Conservation (phyloP, 257 asterid genomes). For the Primulina eburnea region DNA sequence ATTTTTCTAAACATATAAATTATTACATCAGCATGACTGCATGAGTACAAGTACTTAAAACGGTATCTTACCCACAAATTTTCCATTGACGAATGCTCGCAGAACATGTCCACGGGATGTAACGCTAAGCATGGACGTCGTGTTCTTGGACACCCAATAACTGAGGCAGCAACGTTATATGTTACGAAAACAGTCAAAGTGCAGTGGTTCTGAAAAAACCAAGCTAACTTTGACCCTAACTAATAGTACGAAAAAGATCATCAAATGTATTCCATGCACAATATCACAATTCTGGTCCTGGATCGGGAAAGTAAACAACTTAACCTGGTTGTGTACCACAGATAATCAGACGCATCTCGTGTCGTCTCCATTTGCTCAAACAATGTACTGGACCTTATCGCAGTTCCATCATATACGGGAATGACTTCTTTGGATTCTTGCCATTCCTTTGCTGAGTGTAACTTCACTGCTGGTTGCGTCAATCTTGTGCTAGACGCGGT, state of each 20-base stretch:
- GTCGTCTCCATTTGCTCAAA: slow-evolving; percentile 80
- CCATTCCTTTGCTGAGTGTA: slow-evolving; percentile 54
- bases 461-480: slow-evolving; percentile 33
- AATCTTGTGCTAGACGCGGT: slow-evolving; percentile 48
- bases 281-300: too few species aligned
- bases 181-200: neutral
- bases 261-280: too few species aligned
- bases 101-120: slow-evolving; percentile 67
- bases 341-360: slow-evolving; percentile 73
- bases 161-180: slow-evolving; percentile 31
- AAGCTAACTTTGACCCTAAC: too few species aligned
- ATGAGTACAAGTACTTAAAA: neutral
- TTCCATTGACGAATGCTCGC: slow-evolving; percentile 64
- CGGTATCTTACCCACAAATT: slow-evolving; percentile 46
- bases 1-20: neutral
- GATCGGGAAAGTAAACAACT: neutral
- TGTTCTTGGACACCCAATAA: slow-evolving; percentile 33
- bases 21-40: neutral
- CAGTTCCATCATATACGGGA: slow-evolving; percentile 42
- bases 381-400: slow-evolving; percentile 43
- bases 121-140: slow-evolving; percentile 41
- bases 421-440: slow-evolving; percentile 49
- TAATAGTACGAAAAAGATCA: too few species aligned
- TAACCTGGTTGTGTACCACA: slow-evolving; percentile 84
- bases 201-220: too few species aligned